These are phyloP conservation scores for Aspergillus intermedius DNA, from an alignment of 2,329 filamentous ascomycete genomes.

Conservation along the genomic window DNA sequence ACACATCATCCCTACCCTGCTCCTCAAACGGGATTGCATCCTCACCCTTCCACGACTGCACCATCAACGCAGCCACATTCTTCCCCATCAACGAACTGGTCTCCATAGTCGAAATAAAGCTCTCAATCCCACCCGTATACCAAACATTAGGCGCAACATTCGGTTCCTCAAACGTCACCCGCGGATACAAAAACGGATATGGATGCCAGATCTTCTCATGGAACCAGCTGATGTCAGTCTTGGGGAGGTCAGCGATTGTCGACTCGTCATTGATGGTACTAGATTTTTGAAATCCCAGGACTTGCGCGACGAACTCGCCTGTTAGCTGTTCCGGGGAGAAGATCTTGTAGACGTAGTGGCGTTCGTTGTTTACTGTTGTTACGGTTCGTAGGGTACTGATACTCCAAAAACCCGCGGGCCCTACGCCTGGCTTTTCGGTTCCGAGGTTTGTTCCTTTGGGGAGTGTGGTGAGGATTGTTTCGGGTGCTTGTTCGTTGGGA, in stretches of 20 bases:
- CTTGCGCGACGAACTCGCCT: slow-evolving; percentile 40
- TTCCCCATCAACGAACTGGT: slow-evolving; percentile 82
- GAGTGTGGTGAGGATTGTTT: slow-evolving; percentile 76
- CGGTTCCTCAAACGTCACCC: slow-evolving; percentile 79
- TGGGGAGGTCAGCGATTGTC: slow-evolving; percentile 29
- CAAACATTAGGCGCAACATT: slow-evolving; percentile 49
- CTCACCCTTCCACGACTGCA: slow-evolving; percentile 45
- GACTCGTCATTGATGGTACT: slow-evolving; percentile 12
- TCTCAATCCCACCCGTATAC: slow-evolving; percentile 69
- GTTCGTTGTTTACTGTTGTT: slow-evolving; percentile 17
- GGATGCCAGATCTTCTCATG: slow-evolving; percentile 71
- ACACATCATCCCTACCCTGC: slow-evolving; percentile 8
- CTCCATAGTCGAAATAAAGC: slow-evolving; percentile 97
- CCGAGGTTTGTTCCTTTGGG: slow-evolving; percentile 44
- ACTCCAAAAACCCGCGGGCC: slow-evolving; percentile 75
- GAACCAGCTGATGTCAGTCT: slow-evolving; percentile 62
- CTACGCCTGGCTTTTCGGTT: slow-evolving; percentile 50
- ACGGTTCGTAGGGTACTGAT: slow-evolving; percentile 66
- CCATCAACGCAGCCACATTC: slow-evolving; percentile 53
- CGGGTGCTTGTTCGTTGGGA: slow-evolving; percentile 50
- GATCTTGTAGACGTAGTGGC: slow-evolving; percentile 60
- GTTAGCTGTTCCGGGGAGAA: slow-evolving; percentile 52
- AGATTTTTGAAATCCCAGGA: slow-evolving; percentile 42
- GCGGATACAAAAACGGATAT: slow-evolving; percentile 79
- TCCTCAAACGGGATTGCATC: background rate